Evolutionary conservation across 495 filamentous ascomycete genomes (phyloP).

Genomic region (Talaromyces ruber): DNA sequence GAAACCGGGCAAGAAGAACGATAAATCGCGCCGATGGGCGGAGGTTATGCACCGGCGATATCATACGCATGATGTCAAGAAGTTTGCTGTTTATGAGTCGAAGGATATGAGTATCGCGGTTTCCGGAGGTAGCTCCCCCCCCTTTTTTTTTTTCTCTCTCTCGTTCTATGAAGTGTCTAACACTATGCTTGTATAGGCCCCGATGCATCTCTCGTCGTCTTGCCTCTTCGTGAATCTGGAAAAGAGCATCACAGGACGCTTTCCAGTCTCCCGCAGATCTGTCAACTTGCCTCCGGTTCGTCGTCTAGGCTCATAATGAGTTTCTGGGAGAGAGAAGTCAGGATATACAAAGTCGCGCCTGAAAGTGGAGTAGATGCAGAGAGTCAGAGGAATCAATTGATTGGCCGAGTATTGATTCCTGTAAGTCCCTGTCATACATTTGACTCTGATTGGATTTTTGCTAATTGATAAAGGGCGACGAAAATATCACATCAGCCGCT

Average conservation of each 20-base stretch:
- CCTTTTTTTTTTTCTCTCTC: slow-evolving; percentile 17
- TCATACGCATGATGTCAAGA: slow-evolving; percentile 90
- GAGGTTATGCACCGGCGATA: slow-evolving; percentile 75
- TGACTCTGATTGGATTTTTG: not conserved
- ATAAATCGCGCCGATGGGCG: slow-evolving; percentile 61
- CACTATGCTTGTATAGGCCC: slow-evolving; percentile 48
- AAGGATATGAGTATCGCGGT: slow-evolving; percentile 76
- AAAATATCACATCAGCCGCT: slow-evolving; percentile 75
- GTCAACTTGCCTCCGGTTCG: slow-evolving; percentile 60
- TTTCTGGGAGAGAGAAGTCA: slow-evolving; percentile 88
- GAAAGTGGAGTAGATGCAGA: slow-evolving; percentile 30
- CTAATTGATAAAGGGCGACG: slow-evolving; percentile 50
- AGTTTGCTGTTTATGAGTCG: slow-evolving; percentile 84
- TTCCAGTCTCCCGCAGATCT: slow-evolving; percentile 69
- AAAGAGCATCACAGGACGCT: slow-evolving; percentile 74
- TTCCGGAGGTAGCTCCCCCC: slow-evolving; percentile 96
- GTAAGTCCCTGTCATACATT: slow-evolving; percentile 14
- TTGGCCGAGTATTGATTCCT: slow-evolving; percentile 63
- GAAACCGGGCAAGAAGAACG: slow-evolving; percentile 42
- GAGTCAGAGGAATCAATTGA: slow-evolving; percentile 45
- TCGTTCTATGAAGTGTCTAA: slow-evolving; percentile 15
- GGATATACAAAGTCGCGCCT: slow-evolving; percentile 64
- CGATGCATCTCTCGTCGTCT: slow-evolving; percentile 71
- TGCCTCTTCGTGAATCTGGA: slow-evolving; percentile 72
- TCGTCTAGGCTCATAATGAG: slow-evolving; percentile 68